Evolutionary conservation across 176 grass and related monocot genomes (phyloP).

Genomic region (Phragmites australis): DNA sequence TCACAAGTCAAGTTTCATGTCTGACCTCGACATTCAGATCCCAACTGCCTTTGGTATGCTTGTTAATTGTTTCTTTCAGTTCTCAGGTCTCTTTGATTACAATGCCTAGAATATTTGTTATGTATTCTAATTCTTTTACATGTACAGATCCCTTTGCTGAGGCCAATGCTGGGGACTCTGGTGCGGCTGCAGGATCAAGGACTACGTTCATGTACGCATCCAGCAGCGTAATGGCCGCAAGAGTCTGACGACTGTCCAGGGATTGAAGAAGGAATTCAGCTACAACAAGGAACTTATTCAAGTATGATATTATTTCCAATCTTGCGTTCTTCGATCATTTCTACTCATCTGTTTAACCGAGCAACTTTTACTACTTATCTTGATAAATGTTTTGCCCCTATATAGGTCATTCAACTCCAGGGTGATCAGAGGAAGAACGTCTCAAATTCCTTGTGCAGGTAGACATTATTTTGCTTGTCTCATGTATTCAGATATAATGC

Average conservation of each 20-base stretch:
- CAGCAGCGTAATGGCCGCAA: conserved; percentile 97
- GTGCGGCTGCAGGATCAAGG: conserved; percentile 82
- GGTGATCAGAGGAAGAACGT: conserved; percentile 99
- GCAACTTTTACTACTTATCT: not conserved
- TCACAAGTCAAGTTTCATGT: conserved; percentile 89
- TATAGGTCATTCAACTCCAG: conserved; percentile 99
- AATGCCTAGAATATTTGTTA: not conserved
- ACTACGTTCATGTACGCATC: conserved; percentile 92
- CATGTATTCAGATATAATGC: not conserved
- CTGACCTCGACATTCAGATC: conserved; percentile 94
- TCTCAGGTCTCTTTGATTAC: not conserved
- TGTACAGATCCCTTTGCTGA: conserved; percentile 92
- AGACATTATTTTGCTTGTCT: not conserved
- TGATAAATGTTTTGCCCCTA: not conserved
- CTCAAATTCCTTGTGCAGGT: conserved; percentile 98
- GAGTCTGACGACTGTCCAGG: conserved; percentile 97
- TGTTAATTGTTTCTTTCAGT: not conserved
- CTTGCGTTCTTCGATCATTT: not conserved
- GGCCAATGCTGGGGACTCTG: conserved; percentile 98
- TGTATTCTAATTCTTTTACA: conserved; percentile 19
- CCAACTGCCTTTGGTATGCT: conserved; percentile 87
- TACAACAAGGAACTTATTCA: conserved; percentile 98
- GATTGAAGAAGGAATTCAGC: conserved; percentile 89
- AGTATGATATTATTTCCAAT: conserved; percentile 39
- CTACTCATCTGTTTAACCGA: not conserved